Base-by-base conservation (phyloP, 306 rosid species). In the Prunus padus region DNA sequence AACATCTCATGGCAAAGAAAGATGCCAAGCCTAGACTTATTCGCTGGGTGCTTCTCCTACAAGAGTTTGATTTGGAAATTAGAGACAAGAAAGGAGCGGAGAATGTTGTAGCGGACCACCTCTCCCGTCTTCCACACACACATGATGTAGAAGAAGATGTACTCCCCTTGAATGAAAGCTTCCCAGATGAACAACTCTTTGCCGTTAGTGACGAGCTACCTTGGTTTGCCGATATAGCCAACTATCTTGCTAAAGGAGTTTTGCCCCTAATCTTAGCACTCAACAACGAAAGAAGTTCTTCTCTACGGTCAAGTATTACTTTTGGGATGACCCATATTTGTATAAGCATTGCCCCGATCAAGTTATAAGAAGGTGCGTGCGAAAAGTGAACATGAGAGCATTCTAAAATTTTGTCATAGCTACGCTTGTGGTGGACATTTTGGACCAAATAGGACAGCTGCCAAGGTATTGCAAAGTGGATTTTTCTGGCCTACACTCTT, bases 31-130 rank as follows among this genome's bases (percentile, higher is more conserved):
- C 71, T n/a, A 44, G 52, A 9, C 50, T 16, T 19, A 51, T 51
- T 14, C 8, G 11, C 0, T 65, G 33, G 55, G 26, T 57, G 3
- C 22, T 75, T 0, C 20, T 64, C 0, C 10, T 50, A 3, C 18
- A 65, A 50, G 65, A 65, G n/a, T 51, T 75, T 56, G 62, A 50
- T 18, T 9, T 69, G 15, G 47, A 69, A 2, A 69, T 69, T 8
- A 1, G 3, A 1, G 45, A 50, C 13, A 69, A 50, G 22, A 50
- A n/a, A n/a, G n/a, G n/a, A n/a, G n/a, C n/a, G n/a, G n/a, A n/a
- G n/a, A n/a, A n/a, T n/a, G n/a, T n/a, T n/a, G n/a, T n/a, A n/a
- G n/a, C n/a, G n/a, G n/a, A n/a, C n/a, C n/a, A n/a, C n/a, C n/a
- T n/a, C n/a, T 23, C 49, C 3, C 61, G 22, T 9, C 22, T 65